Conservation (phyloP, 1,284 basidiomycete genomes). For the Pseudomicrostroma phylloplanum region DNA sequence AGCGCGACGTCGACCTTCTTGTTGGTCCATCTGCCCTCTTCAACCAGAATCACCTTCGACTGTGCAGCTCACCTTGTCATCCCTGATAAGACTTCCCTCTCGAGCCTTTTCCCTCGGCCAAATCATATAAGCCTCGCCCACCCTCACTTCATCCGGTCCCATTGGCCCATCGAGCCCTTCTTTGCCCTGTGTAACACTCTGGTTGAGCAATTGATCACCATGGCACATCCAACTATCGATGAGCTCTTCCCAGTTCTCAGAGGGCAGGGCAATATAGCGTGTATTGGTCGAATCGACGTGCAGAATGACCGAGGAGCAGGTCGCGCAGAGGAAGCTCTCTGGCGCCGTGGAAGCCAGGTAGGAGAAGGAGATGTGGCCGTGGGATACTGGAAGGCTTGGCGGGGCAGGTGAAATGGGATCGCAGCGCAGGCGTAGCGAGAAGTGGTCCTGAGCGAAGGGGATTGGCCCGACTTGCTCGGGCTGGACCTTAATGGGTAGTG, state of each 20-base stretch:
- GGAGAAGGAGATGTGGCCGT: neutral
- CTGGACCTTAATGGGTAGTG: too few relatives aligned
- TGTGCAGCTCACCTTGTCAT: constrained; percentile 5
- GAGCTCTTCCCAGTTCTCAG: constrained; percentile 92
- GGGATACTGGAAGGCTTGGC: neutral
- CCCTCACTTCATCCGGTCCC: constrained; percentile 6
- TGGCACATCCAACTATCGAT: constrained; percentile 99
- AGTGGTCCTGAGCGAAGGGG: neutral
- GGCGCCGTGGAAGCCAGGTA: neutral
- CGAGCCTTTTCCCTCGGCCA: neutral
- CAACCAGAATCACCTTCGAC: neutral
- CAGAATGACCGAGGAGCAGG: neutral
- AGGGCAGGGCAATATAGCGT: constrained; percentile 74
- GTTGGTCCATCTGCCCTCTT: constrained; percentile 1
- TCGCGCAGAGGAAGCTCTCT: neutral
- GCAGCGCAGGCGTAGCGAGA: neutral
- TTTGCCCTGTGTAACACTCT: constrained; percentile 11
- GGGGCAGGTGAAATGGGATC: neutral
- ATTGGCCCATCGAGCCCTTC: constrained; percentile 14
- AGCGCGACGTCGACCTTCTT: constrained; percentile 12
- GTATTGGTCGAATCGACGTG: neutral
- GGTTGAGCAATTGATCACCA: constrained; percentile 62
- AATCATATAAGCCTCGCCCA: constrained; percentile 6
- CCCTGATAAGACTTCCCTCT: neutral
- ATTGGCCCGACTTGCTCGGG: too few relatives aligned